Conservation (phyloP, 805 yeast genomes). For the Myxozyma geophila region DNA sequence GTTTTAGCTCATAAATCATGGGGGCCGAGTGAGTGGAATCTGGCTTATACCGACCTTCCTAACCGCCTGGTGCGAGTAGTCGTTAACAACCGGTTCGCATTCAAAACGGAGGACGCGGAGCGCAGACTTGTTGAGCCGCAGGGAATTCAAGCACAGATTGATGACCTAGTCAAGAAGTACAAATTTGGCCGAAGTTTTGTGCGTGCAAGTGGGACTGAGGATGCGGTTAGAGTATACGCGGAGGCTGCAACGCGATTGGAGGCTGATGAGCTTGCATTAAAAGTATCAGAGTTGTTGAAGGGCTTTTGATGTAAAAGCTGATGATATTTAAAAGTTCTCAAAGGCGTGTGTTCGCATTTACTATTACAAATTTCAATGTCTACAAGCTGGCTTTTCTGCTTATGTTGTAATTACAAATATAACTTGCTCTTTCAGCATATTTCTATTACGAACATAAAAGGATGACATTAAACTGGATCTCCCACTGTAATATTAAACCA, state of each 20-base stretch:
- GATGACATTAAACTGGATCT: too few species aligned
- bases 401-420: too few species aligned
- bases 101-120: constrained; percentile 90
- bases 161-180: constrained; percentile 61
- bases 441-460: too few species aligned
- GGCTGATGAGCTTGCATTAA: constrained; percentile 53
- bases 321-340: not conserved
- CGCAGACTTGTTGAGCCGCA: constrained; percentile 74
- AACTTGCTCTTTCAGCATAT: too few species aligned
- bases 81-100: constrained; percentile 78
- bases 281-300: constrained; percentile 41
- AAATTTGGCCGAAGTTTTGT: constrained; percentile 82
- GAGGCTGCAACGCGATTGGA: constrained; percentile 68
- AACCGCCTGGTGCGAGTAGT: constrained; percentile 79
- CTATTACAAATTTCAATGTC: too few species aligned
- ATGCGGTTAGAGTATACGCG: constrained; percentile 93
- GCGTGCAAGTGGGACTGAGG: constrained; percentile 97
- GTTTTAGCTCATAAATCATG: constrained; percentile 61
- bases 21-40: constrained; percentile 74
- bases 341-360: not conserved
- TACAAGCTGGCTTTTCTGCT: too few species aligned
- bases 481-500: too few species aligned
- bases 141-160: constrained; percentile 77
- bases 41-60: constrained; percentile 81
- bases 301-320: constrained; percentile 4